Evolutionary conservation across 192 early-diverging fungal genomes (phyloP), one percentile per base, ranked within the genome.

Genomic region (Martensiomyces pterosporus): DNA sequence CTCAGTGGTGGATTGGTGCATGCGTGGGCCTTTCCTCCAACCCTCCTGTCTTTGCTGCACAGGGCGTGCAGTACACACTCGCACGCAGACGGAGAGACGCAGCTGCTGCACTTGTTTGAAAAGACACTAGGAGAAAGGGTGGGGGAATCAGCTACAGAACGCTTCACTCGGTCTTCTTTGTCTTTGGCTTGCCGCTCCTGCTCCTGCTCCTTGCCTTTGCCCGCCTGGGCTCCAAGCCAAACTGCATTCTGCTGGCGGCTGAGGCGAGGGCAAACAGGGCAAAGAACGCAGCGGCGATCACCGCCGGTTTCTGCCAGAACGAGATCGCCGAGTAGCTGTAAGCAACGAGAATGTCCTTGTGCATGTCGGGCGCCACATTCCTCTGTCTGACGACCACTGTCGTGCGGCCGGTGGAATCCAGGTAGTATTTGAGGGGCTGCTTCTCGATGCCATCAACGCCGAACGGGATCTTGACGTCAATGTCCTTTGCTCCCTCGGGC

Each of bases 401-500:
- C 4, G 86, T 83, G 23, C 92, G 86, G n/a, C 94, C 97, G 32
- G 82, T 82, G 9, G 89, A 85, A 78, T 99, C 97, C 44, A 99
- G 79, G 65, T 92, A 91, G 9, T 89, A 90, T 54, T 80, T 85
- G 23, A 75, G 74, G 8, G 74, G 81, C 16, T 49, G 50, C 32
- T 84, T 53, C 21, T 50, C 47, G 5, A 82, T 39, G 9, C 51
- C 27, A 26, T 89, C 86, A 7, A 89, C 63, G n/a, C 56, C 42
- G 35, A 84, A 82, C 17, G 89, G 85, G 23, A 77, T 33, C 2
- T 60, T 36, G 0, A 93, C 80, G 42, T 86, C 59, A 13, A 90
- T 74, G 44, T 90, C 68, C 81, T 43, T 56, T 3, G 93, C 89
- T 24, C 97, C 94, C 53, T 99, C 94, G 1, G 97, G 97, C 27